phyloP scores from a whole-genome alignment of 768 basidiomycete genomes.

The Russula sp. region DNA sequence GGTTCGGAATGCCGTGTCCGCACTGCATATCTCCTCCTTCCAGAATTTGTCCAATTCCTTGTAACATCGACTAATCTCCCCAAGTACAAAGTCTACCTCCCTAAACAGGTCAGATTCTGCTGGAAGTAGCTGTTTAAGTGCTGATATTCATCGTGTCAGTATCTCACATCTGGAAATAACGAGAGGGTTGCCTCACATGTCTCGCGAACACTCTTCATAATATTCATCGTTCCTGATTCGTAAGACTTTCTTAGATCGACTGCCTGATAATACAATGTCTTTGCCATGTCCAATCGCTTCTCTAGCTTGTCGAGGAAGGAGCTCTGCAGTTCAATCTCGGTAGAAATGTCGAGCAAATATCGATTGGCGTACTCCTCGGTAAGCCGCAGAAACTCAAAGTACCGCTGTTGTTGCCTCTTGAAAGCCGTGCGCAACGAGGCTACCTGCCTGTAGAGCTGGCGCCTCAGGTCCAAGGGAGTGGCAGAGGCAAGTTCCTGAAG shows the following conservation, averaged over 20 bases:
- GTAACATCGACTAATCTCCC: slow-evolving; percentile 6
- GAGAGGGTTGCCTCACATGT: neutral
- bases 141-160: neutral
- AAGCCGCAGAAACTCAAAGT: too few species aligned
- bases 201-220: neutral
- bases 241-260: neutral
- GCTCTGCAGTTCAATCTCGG: too few species aligned
- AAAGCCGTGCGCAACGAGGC: too few species aligned
- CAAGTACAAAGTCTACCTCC: neutral
- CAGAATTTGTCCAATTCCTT: slow-evolving; percentile 6
- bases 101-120: neutral
- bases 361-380: too few species aligned
- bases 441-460: too few species aligned
- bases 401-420: too few species aligned
- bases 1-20: neutral
- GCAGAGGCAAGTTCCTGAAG: too few species aligned
- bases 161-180: neutral
- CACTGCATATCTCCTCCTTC: neutral
- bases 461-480: too few species aligned
- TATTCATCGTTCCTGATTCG: neutral
- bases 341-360: too few species aligned
- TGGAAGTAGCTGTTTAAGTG: neutral
- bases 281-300: slow-evolving; percentile 3
- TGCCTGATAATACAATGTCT: neutral
- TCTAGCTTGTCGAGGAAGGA: too few species aligned